Base-by-base conservation (phyloP, 2,329 filamentous ascomycete genomes). In the Celoporthe dispersa region DNA sequence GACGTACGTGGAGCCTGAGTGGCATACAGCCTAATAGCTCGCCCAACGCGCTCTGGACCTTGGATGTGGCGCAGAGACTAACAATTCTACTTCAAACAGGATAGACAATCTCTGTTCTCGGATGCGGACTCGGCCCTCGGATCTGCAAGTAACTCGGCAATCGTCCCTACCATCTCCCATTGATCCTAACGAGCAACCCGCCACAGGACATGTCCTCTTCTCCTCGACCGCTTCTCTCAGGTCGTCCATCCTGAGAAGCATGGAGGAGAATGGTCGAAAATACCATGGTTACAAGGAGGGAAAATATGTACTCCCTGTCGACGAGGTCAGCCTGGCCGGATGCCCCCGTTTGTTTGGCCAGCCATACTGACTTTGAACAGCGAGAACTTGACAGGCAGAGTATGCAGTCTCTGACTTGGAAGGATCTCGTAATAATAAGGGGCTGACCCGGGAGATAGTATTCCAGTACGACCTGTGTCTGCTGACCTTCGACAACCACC, bases 401-500 rank as follows among this genome's bases (percentile, higher is more conserved):
- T 77, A 62, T 33, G 73, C 53, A n/a, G 9, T 25, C 33, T 33
- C 33, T 14, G 5, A n/a, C 37, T 39, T 39, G 4, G 5, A n/a
- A 37, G n/a, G 12, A 60, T 28, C 63, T 60, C 25, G 44, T n/a
- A 19, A 8, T 57, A 22, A 31, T n/a, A 8, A 5, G 31, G 2
- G n/a, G 16, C 71, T 72, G 39, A 72, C 44, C 28, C 25, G 19
- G 2, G 37, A 31, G 39, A 31, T 53, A 77, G 77, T 77, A 59
- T 78, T 79, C 66, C 78, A 80, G 66, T 81, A 82, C 67, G 73
- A 77, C 31, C 68, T 78, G 33, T 82, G 83, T 69, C 79, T 80
- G 6, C 75, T 84, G 69, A 82, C 81, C 0, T 82, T 84, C 67
- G 79, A 79, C 64, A 82, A 83, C 55, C 79, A 79, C 57, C 79